Evolutionary conservation across 306 rosid genomes (phyloP), one percentile per base, ranked within the genome.

Genomic region (Dicorynia guianensis): DNA sequence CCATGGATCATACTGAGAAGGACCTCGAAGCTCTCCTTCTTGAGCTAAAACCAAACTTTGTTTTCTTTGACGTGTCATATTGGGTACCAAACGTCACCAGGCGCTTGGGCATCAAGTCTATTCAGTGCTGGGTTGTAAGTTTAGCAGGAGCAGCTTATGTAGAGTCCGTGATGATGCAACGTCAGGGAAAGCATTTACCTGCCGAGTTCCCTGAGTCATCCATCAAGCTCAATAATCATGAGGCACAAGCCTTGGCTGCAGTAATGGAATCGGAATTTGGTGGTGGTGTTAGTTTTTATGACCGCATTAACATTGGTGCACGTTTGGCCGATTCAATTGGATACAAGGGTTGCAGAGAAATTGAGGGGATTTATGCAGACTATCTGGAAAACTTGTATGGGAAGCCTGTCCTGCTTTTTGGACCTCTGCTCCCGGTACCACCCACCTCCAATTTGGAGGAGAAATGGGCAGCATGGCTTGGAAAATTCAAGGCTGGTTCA

Each of bases 381-480:
- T 47, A 61, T 61, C 4, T n/a, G 0, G 67, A 61, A 61, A 47
- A 42, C 7, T 33, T 49, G 35, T 14, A 17, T 20, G 64, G 44
- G 8, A 75, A 75, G 17, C 43, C 46, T 14, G 44, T 52, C 9
- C 5, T 75, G 55, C 63, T 75, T 75, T 63, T 36, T 3, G 56
- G 72, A 0, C 54, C 64, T 20, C 35, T 63, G 3, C 3, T 39
- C 1, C 72, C 77, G 1, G 38, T 44, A 47, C 38, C 77, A 50
- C 20, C 57, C 8, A 14, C 52, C 3, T 69, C 56, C 36, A 5
- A 15, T n/a, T 69, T 77, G 46, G 76, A 77, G 5, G 56, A n/a
- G 12, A 69, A 69, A 69, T 60, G 71, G 47, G 20, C 15, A 58
- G 46, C 33, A 15, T 34, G 68, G 68, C 77, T 72, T 59, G 38